These are phyloP conservation scores for Mucor velutinosus DNA, from an alignment of 371 early-diverging fungal genomes.

Conservation along the genomic window DNA sequence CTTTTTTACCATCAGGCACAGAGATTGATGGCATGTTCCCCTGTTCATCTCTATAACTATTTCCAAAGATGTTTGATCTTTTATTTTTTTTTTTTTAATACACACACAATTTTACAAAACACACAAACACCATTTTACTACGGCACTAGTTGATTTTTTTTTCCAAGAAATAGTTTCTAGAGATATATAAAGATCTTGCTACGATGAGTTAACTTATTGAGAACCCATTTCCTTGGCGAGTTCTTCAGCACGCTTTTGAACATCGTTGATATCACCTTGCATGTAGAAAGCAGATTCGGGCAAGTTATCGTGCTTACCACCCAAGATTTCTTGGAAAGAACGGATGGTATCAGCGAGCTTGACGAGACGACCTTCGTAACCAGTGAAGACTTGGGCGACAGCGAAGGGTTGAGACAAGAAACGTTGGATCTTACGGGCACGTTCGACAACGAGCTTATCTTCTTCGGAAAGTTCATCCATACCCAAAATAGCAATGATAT, in stretches of 20 bases:
- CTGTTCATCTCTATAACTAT: not conserved
- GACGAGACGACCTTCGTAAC: too few species aligned
- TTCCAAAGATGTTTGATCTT: not conserved
- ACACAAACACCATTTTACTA: not conserved
- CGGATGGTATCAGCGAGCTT: too few species aligned
- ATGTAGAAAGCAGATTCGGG: constrained; percentile 98
- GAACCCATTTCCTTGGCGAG: constrained; percentile 70
- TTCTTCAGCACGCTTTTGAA: constrained; percentile 90
- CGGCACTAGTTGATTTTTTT: not conserved
- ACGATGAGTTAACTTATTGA: constrained; percentile 29
- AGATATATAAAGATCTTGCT: not conserved
- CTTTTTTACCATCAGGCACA: too few species aligned
- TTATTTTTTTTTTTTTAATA: not conserved
- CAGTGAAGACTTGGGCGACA: too few species aligned
- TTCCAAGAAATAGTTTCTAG: not conserved
- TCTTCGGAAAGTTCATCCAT: too few species aligned
- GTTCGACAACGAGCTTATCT: too few species aligned
- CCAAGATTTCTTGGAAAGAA: too few species aligned
- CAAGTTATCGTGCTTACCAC: constrained; percentile 94
- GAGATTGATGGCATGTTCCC: too few species aligned
- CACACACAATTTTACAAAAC: not conserved
- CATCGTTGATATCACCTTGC: constrained; percentile 97
- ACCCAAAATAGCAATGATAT: too few species aligned
- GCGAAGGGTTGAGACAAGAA: too few species aligned
- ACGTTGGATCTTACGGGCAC: too few species aligned